A percentile compares a stretch with the other conserved stretches of the same genome.
Evolutionary conservation across 257 asterid species (phyloP).

Genomic region (Haberlea rhodopensis): DNA sequence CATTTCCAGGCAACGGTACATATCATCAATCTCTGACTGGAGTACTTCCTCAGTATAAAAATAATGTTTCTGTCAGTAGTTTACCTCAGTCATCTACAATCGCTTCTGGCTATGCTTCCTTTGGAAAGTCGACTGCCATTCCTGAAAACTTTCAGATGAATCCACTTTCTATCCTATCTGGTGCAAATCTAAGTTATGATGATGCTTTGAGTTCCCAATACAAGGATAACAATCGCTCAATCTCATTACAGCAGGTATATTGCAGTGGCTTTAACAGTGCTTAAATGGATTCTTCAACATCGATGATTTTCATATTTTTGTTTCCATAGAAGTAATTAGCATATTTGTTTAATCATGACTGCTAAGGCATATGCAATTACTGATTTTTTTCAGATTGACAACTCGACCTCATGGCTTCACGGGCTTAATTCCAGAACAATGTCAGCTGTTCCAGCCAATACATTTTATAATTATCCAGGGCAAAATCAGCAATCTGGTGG

Average conservation of each 20-base stretch:
- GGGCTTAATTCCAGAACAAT: slow-evolving; percentile 67
- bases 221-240: slow-evolving; percentile 61
- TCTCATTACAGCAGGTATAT: slow-evolving; percentile 74
- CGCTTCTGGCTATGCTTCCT: slow-evolving; percentile 68
- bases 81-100: slow-evolving; percentile 72
- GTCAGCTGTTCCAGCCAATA: slow-evolving; percentile 64
- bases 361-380: not conserved
- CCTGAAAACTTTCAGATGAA: slow-evolving; percentile 73
- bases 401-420: slow-evolving; percentile 73
- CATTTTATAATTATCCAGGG: slow-evolving; percentile 55
- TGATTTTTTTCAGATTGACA: slow-evolving; percentile 54
- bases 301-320: not conserved
- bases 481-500: slow-evolving; percentile 72
- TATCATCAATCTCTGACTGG: slow-evolving; percentile 75
- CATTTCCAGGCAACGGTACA: slow-evolving; percentile 54
- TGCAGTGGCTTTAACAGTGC: not conserved
- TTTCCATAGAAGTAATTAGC: no score
- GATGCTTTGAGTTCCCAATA: slow-evolving; percentile 71
- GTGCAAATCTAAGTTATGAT: slow-evolving; percentile 52
- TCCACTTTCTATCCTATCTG: slow-evolving; percentile 59
- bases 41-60: slow-evolving; percentile 62
- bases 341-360: not conserved
- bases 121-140: slow-evolving; percentile 43
- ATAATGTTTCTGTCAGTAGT: slow-evolving; percentile 56
- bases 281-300: not conserved